Evolutionary conservation across 441 rosid genomes (phyloP), one percentile per base, ranked within the genome.

Genomic region (Gossypium schwendimanii): DNA sequence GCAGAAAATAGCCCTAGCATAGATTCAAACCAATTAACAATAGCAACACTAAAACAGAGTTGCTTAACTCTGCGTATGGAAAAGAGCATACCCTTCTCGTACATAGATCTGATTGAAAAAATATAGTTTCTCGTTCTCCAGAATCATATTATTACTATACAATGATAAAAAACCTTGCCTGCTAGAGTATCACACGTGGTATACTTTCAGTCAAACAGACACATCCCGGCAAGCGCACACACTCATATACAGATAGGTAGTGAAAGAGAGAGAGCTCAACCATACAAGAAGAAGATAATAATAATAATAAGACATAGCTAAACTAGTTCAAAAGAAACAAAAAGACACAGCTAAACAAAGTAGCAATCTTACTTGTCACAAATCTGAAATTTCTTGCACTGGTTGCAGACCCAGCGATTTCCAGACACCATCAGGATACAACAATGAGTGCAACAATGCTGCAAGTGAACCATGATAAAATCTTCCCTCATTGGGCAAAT

Each of bases 401-500:
- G 94, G 79, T 80, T 84, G 91, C 99, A 96, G 77, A 88, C 91
- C 97, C 98, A 92, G 31, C 90, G 92, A 62, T 82, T 89, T 68
- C 98, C 99, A 4, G 97, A 86, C 49, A 90, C 98, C 97, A 96
- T 93, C 74, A 93, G 79, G 63, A 83, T 79, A 79, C 97, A 93
- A 78, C 99, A 95, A 81, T 95, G 97, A 1, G 83, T 74, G 83
- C 97, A 96, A 69, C 96, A 89, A 78, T 87, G 89, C 85, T 91
- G 99, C 81, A 96, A 83, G 83, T 96, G 97, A 76, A 96, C 98
- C 97, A 95, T 92, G 81, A 95, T 93, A 82, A 93, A 96, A 79
- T 93, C 99, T 73, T 95, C 99, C 90, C 91, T 95, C 99, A 95
- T 95, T 0, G 99, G 98, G 81, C 81, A 83, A 80, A 95, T 95